Evolutionary conservation across 768 basidiomycete species (phyloP), one percentile per base, ranked within the genome.

Genomic region (Amanita rubescens): DNA sequence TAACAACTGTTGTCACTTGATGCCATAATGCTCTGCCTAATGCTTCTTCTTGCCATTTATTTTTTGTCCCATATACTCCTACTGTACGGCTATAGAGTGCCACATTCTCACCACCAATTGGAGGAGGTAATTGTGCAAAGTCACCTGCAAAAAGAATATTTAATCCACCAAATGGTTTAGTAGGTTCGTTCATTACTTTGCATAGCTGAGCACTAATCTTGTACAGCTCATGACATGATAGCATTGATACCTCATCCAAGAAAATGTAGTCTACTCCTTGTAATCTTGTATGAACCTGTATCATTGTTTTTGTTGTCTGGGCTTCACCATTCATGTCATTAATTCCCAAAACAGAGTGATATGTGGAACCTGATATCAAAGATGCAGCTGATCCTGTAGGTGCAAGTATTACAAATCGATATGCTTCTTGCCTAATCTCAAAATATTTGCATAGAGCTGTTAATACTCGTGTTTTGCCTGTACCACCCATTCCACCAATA

Each of bases 71-170:
- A 41, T 32, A 12, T 14, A 25, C 4, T 3, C 58, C 51, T 27
- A 59, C 48, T 4, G 19, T 32, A 25, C 55, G 19, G 22, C 56
- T 58, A 41, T 59, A 63, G 12, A 63, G 55, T 10, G 61, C 52
- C 37, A 59, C 37, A 57, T 37, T 0, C 30, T 62, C 61, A 3
- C 57, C 55, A 17, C 61, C 62, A 3, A 58, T 55, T 3, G 62
- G 55, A 32, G 63, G 63, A 11, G 63, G 60, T 1, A 66, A 54
- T 49, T 67, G 65, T 3, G 70, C 72, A 63, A 75, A 74, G 48
- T 75, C 70, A 5, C 72, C 71, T 17, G 67, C 62, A 53, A 74
- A 62, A 37, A 37, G 35, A 5, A 48, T 48, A 35, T 48, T 48
- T 5, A 25, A n/a, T 32, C 46, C 46, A 11, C 46, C 46, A 48